These are phyloP conservation scores for Lasiodiplodia citricola DNA, from an alignment of 2,329 filamentous ascomycete species.

Conservation along the genomic window DNA sequence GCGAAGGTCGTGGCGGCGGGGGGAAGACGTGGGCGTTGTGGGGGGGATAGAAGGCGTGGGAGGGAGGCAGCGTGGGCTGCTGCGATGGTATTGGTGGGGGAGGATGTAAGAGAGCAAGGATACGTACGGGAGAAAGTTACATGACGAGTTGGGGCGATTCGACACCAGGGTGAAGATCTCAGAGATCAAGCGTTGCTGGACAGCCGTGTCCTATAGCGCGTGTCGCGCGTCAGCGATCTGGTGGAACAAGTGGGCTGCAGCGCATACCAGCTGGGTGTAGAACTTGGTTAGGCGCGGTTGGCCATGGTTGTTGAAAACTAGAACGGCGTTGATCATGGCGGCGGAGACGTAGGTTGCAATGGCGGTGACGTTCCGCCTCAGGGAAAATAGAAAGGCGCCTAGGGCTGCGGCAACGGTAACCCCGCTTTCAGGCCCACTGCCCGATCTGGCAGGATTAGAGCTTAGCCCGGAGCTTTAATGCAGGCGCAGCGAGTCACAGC, in stretches of 20 bases:
- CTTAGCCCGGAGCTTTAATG: constrained; percentile 8
- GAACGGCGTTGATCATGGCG: constrained; percentile 94
- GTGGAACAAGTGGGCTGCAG: not conserved
- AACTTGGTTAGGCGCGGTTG: constrained; percentile 97
- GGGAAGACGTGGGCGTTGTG: not conserved
- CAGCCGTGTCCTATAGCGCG: constrained; percentile 79
- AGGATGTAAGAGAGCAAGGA: constrained; percentile 32
- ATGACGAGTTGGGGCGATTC: constrained; percentile 87
- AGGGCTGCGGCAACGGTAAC: not conserved
- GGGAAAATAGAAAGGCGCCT: not conserved
- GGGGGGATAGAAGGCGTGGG: constrained; percentile 14
- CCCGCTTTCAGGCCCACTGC: not conserved
- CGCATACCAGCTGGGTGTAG: constrained; percentile 86
- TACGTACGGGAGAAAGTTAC: constrained; percentile 85
- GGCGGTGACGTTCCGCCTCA: not conserved
- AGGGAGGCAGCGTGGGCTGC: not conserved
- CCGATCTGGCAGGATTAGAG: not conserved
- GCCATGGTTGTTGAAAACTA: constrained; percentile 98
- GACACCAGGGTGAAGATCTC: constrained; percentile 97
- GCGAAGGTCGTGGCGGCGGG: not conserved
- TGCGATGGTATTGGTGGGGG: constrained; percentile 14
- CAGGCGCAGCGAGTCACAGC: constrained; percentile 12
- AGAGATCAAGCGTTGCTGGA: constrained; percentile 93
- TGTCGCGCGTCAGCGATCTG: constrained; percentile 20
- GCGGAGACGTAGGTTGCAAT: constrained; percentile 7